A percentile compares a stretch with the other conserved stretches of the same genome.
Evolutionary conservation across 2,329 filamentous ascomycete genomes (phyloP).

Genomic region (Cladosporium sp.): DNA sequence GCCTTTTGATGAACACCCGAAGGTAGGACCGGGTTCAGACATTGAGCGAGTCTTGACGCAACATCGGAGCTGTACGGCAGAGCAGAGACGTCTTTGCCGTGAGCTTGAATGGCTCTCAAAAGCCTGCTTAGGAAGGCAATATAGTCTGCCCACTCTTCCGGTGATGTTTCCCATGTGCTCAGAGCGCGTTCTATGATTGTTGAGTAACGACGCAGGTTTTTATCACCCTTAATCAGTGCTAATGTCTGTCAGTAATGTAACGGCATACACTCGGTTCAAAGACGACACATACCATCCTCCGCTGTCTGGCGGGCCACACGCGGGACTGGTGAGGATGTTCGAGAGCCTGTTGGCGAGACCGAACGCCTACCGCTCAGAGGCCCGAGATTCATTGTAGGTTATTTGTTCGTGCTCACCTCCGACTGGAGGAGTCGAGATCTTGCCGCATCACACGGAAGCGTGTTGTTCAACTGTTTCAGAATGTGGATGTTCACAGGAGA

Average conservation of each 20-base stretch:
- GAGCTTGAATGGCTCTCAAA: slow-evolving; percentile 87
- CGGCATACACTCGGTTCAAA: not conserved
- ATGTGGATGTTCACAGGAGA: slow-evolving; percentile 2
- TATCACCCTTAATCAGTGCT: slow-evolving; percentile 53
- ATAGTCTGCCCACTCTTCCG: slow-evolving; percentile 99
- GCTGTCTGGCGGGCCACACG: slow-evolving; percentile 74
- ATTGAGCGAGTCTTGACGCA: slow-evolving; percentile 89
- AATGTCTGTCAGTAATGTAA: slow-evolving; percentile 8
- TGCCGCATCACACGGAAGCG: not conserved
- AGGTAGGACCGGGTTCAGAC: slow-evolving; percentile 84
- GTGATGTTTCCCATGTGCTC: slow-evolving; percentile 81
- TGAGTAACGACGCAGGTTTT: slow-evolving; percentile 80
- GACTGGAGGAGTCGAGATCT: not conserved
- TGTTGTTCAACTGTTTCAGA: not conserved
- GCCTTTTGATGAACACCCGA: slow-evolving; percentile 98
- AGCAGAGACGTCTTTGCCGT: slow-evolving; percentile 64
- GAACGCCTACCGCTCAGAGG: slow-evolving; percentile 10
- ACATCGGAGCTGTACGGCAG: slow-evolving; percentile 80
- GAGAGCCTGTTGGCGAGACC: slow-evolving; percentile 74
- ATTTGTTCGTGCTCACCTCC: not conserved
- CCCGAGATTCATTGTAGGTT: slow-evolving; percentile 8
- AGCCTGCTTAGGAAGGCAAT: slow-evolving; percentile 92
- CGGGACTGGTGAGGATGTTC: slow-evolving; percentile 69
- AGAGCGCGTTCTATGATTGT: slow-evolving; percentile 81
- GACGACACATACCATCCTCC: slow-evolving; percentile 63